These are phyloP conservation scores for Boletus bicolor DNA, from an alignment of 768 basidiomycete genomes.

Conservation along the genomic window DNA sequence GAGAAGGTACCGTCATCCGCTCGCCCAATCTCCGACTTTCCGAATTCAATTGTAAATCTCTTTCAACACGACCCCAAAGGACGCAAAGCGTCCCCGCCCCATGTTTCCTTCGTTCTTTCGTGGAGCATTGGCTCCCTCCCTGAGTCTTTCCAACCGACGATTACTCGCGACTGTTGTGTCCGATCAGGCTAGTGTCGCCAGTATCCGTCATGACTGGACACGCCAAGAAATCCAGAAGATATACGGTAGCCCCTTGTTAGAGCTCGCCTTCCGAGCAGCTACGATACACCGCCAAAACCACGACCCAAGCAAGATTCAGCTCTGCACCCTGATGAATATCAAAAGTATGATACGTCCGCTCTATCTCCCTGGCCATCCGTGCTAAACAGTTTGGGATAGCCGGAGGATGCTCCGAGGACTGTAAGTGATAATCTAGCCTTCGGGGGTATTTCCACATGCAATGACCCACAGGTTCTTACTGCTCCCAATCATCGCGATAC, in stretches of 20 bases:
- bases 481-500: constrained; percentile 96
- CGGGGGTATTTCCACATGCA: not conserved
- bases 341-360: constrained; percentile 65
- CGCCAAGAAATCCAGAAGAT: constrained; percentile 79
- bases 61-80: not conserved
- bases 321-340: constrained; percentile 98
- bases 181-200: constrained; percentile 2
- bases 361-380: constrained; percentile 19
- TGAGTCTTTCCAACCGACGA: constrained; percentile 34
- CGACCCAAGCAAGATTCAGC: constrained; percentile 86
- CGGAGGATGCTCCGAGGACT: constrained; percentile 95
- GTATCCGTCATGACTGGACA: constrained; percentile 64
- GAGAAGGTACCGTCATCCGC: not conserved
- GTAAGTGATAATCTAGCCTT: constrained; percentile 43
- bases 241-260: constrained; percentile 82
- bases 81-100: not conserved
- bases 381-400: constrained; percentile 43
- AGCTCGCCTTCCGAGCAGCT: constrained; percentile 85
- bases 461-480: constrained; percentile 74
- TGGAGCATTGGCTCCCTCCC: constrained; percentile 6
- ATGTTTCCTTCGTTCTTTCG: constrained; percentile 16
- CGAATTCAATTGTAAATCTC: not conserved
- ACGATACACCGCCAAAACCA: constrained; percentile 82
- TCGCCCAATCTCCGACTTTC: constrained; percentile 6
- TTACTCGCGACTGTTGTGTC: constrained; percentile 57